Conservation (phyloP, 1,284 basidiomycete species). For the Cystobasidium slooffiae region DNA sequence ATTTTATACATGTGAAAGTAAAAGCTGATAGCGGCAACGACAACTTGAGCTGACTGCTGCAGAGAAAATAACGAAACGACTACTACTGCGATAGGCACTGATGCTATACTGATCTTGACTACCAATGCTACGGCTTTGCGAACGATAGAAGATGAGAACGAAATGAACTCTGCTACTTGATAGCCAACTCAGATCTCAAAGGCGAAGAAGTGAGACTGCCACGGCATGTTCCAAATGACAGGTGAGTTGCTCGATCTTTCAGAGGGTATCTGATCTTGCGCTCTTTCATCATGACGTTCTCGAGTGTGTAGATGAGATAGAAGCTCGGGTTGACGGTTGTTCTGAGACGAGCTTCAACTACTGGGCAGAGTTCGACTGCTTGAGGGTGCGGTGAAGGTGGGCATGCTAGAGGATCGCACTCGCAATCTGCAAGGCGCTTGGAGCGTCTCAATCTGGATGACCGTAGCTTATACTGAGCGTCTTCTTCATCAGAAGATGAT, state of each 20-base stretch:
- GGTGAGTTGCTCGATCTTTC: constrained; percentile 28
- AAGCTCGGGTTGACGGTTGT: constrained; percentile 29
- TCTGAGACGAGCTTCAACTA: constrained; percentile 16
- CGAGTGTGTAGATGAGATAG: constrained; percentile 29
- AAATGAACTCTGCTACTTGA: background rate
- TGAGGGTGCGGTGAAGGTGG: constrained; percentile 24
- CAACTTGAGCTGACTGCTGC: background rate
- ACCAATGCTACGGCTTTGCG: too few relatives aligned
- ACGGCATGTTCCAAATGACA: constrained; percentile 6
- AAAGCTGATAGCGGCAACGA: background rate
- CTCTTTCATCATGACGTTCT: constrained; percentile 39
- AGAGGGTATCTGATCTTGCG: constrained; percentile 36
- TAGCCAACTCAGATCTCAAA: background rate
- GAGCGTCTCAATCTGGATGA: constrained; percentile 7
- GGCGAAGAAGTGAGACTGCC: constrained; percentile 11
- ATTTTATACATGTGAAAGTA: background rate
- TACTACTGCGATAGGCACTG: constrained; percentile 46
- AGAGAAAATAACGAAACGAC: constrained; percentile 46
- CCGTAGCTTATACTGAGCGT: background rate
- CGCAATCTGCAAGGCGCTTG: constrained; percentile 27
- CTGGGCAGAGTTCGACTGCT: constrained; percentile 16
- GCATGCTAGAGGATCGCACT: constrained; percentile 17
- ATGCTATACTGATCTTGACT: constrained; percentile 29
- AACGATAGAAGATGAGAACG: background rate
- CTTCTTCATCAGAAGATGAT: constrained; percentile 23